phyloP scores from a whole-genome alignment of 2,329 filamentous ascomycete species.

The Bipolaris sorokiniana region DNA sequence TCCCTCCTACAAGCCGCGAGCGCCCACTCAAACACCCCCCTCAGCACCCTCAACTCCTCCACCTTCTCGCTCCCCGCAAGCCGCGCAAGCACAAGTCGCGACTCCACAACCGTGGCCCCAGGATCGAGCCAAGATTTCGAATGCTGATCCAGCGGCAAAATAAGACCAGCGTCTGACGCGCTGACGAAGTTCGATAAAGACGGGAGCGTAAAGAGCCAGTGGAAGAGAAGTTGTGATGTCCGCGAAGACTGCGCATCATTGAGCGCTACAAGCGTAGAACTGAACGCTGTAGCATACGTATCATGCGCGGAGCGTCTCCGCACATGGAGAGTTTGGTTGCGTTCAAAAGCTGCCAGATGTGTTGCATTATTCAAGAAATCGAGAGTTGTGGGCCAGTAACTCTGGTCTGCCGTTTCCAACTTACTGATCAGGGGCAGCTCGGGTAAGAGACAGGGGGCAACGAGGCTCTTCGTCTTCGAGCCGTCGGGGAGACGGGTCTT shows the following conservation, averaged over 20 bases:
- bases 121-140: conserved; percentile 59
- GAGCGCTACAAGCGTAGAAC: conserved; percentile 74
- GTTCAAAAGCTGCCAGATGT: conserved; percentile 68
- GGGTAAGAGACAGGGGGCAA: conserved; percentile 66
- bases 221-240: conserved; percentile 59
- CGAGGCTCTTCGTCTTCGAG: conserved; percentile 36
- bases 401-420: conserved; percentile 67
- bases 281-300: conserved; percentile 68
- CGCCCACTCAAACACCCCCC: conserved; percentile 70
- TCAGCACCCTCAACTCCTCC: conserved; percentile 63
- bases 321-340: conserved; percentile 76
- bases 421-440: conserved; percentile 68
- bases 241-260: conserved; percentile 61
- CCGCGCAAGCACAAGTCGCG: conserved; percentile 66
- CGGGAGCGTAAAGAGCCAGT: conserved; percentile 75
- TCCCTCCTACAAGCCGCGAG: conserved; percentile 51
- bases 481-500: conserved; percentile 46
- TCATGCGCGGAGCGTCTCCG: conserved; percentile 67
- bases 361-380: conserved; percentile 70
- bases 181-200: conserved; percentile 53
- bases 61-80: conserved; percentile 55
- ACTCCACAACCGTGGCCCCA: conserved; percentile 70
- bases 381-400: conserved; percentile 82
- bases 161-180: conserved; percentile 65
- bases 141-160: conserved; percentile 50